These are phyloP conservation scores for Volvox carteri DNA, from an alignment of 163 green algal genomes.

Conservation along the genomic window DNA sequence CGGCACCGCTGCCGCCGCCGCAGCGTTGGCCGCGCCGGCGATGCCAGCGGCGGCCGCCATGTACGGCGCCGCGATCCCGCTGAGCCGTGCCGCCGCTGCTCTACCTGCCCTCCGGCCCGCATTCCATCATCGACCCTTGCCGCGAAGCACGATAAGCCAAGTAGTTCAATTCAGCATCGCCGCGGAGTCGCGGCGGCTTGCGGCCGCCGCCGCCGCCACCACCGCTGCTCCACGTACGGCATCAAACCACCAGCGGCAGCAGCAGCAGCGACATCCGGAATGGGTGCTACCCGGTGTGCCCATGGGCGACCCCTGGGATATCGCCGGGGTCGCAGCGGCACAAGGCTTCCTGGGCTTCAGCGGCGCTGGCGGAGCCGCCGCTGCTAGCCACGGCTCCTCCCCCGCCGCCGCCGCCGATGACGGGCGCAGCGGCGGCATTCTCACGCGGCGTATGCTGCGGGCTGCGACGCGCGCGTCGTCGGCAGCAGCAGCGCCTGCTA, in stretches of 20 bases:
- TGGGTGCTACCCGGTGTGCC: background rate
- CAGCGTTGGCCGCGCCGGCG: background rate
- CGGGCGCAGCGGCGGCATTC: background rate
- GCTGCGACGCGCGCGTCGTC: background rate
- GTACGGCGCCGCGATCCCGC: background rate
- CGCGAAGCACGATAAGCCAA: background rate
- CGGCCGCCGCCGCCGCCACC: background rate
- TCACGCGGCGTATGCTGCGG: background rate
- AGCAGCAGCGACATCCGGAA: background rate
- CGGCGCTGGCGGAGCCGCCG: background rate
- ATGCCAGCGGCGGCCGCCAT: background rate
- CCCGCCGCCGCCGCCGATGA: background rate
- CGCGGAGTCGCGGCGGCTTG: background rate
- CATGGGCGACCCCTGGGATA: slow-evolving; percentile 16
- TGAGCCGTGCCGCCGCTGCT: background rate
- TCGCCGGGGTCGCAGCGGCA: background rate
- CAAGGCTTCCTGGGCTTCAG: no score
- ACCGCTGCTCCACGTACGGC: background rate
- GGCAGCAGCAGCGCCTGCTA: no score
- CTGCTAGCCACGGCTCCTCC: background rate
- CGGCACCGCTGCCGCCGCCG: background rate
- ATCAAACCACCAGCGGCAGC: no score
- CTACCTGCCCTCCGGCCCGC: background rate
- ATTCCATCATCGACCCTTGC: slow-evolving; percentile 9
- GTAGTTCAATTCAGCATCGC: slow-evolving; percentile 12